phyloP scores from a whole-genome alignment of 345 rosid species.

The Salix arbutifolia region DNA sequence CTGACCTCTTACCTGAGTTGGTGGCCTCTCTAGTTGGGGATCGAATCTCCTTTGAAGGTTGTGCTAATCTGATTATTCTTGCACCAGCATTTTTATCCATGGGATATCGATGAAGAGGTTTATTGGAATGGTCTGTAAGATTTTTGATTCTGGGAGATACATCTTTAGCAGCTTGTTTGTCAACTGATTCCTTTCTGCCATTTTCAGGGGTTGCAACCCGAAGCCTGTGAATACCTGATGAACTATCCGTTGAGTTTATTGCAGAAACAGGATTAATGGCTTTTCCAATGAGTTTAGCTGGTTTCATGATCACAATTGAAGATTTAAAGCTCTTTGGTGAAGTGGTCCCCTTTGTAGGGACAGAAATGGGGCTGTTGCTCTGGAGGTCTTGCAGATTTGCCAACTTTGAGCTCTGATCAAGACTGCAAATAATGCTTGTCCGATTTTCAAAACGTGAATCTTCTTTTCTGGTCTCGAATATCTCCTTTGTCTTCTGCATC shows the following conservation, averaged over 20 bases:
- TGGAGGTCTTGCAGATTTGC: conserved; percentile 16
- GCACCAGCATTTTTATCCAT: conserved; percentile 29
- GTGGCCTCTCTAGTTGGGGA: conserved; percentile 25
- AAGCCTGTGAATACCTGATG: conserved; percentile 31
- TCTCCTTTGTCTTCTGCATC: conserved; percentile 61
- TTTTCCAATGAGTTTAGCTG: conserved; percentile 39
- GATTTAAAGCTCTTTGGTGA: conserved; percentile 46
- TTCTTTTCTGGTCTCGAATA: conserved; percentile 38
- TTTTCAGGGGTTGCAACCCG: conserved; percentile 31
- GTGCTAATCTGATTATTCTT: conserved; percentile 25
- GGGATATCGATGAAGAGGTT: conserved; percentile 15
- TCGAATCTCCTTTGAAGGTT: conserved; percentile 33
- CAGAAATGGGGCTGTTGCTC: conserved; percentile 30
- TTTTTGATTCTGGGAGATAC: conserved; percentile 35
- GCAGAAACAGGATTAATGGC: conserved; percentile 24
- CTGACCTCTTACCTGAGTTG: conserved; percentile 40
- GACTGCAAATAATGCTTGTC: conserved; percentile 18
- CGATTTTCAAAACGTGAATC: conserved; percentile 24
- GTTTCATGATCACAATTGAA: conserved; percentile 50
- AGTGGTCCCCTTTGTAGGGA: conserved; percentile 30
- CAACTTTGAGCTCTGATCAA: conserved; percentile 30
- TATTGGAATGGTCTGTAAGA: conserved; percentile 29
- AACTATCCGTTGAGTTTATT: conserved; percentile 24
- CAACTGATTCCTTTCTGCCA: conserved; percentile 31
- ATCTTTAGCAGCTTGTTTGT: conserved; percentile 46